Conservation (phyloP, 2,329 filamentous ascomycete genomes). For the Pyrenochaeta sp. region DNA sequence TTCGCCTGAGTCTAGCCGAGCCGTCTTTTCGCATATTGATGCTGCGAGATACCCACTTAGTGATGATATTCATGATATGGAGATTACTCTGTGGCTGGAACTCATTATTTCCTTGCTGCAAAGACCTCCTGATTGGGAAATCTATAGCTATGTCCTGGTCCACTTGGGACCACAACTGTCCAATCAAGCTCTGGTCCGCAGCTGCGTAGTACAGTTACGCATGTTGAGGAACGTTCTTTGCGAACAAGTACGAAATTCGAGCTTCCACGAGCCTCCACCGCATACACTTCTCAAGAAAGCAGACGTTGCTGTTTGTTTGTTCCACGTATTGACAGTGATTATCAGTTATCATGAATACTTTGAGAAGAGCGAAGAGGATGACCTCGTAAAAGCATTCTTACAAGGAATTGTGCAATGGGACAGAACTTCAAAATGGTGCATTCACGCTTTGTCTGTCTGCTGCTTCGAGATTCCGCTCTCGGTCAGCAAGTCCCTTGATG, state of each 20-base stretch:
- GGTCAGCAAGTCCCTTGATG: conserved; percentile 83
- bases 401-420: conserved; percentile 85
- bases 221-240: conserved; percentile 79
- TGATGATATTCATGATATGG: conserved; percentile 59
- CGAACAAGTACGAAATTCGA: conserved; percentile 80
- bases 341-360: conserved; percentile 91
- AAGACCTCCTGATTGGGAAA: conserved; percentile 83
- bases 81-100: conserved; percentile 72
- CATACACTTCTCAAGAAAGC: conserved; percentile 83
- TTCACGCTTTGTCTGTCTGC: conserved; percentile 92
- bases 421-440: conserved; percentile 87
- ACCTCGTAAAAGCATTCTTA: conserved; percentile 86
- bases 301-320: conserved; percentile 88
- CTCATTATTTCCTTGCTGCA: conserved; percentile 77
- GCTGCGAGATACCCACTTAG: conserved; percentile 41
- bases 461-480: conserved; percentile 92
- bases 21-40: conserved; percentile 60
- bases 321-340: conserved; percentile 85
- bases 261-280: conserved; percentile 81
- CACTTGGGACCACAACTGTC: conserved; percentile 87
- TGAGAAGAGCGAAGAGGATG: conserved; percentile 84
- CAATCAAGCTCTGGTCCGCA: conserved; percentile 86
- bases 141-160: conserved; percentile 89
- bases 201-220: conserved; percentile 76
- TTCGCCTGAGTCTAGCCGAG: conserved; percentile 57